Base-by-base conservation (phyloP, 2,329 filamentous ascomycete species). In the Fusarium ambrosium region DNA sequence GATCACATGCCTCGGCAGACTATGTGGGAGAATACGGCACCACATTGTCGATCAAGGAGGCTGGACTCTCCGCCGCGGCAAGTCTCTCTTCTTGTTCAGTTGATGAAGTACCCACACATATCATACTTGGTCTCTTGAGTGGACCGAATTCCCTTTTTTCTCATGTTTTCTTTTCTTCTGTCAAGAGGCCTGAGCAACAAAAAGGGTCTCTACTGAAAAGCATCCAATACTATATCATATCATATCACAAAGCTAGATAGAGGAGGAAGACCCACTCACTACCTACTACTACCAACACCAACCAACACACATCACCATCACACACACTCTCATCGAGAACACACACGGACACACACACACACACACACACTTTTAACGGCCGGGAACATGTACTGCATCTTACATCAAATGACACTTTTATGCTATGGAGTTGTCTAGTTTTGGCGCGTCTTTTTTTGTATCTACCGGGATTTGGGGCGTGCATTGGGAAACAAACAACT, bases 11-110 rank as follows among this genome's bases (percentile, higher is more conserved):
- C 65, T 55, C 62, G 65, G 64, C 58, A 68, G 70, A 72, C 66
- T 61, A 36, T 62, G 70, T 76, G 72, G 72, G 75, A 70, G 69
- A 73, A 74, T 18, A 76, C 74, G 59, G 74, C 62, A 78, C 74
- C 76, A 78, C 75, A 77, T 64, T 62, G 65, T 72, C 55, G 63
- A 73, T 74, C 71, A 43, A 39, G 69, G 62, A 68, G 39, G 20
- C 64, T 68, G 67, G 68, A 65, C 55, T 61, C 51, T 62, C 69
- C 61, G 60, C 71, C 63, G 60, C 65, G 69, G 64, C 64, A 64
- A 72, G 64, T 66, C 63, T 60, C 69, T 41, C 69, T 41, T 71
- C 55, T 58, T 62, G 18, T 62, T 62, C 55, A 55, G 70, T 73
- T 71, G 66, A 71, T 73, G 70, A 55, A 55, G 11, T 55, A 68